Conservation (phyloP, 805 yeast species). For the Candida sakaeoensis region DNA sequence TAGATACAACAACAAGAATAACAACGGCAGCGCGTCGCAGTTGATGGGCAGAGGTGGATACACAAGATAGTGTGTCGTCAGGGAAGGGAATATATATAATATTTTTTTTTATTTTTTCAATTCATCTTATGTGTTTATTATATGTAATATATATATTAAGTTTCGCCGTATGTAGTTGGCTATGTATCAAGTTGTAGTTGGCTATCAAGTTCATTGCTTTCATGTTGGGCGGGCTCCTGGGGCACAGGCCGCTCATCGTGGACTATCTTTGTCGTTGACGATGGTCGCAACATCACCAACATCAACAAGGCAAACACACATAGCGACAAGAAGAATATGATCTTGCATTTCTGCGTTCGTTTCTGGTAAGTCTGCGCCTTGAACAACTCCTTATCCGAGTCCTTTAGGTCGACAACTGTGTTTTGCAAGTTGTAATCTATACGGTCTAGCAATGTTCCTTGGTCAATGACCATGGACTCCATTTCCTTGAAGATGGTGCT, state of each 20-base stretch:
- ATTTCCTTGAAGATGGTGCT: slow-evolving; percentile 90
- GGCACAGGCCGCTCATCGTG: slow-evolving; percentile 26
- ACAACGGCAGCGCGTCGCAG: slow-evolving; percentile 1
- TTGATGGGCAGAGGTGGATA: slow-evolving; percentile 10
- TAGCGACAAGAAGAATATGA: slow-evolving; percentile 69
- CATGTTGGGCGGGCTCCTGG: neutral
- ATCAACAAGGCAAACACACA: slow-evolving; percentile 70
- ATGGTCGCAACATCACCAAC: slow-evolving; percentile 66
- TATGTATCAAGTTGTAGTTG: neutral
- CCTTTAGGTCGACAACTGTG: slow-evolving; percentile 70
- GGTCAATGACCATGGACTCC: slow-evolving; percentile 89
- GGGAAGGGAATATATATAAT: no score
- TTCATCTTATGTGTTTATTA: slow-evolving; percentile 5
- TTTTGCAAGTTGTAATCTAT: slow-evolving; percentile 88
- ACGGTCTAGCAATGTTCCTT: slow-evolving; percentile 89
- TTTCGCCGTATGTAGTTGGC: no score
- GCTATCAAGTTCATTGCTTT: neutral
- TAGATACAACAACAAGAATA: slow-evolving; percentile 9
- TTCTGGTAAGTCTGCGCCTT: slow-evolving; percentile 81
- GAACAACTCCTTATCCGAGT: slow-evolving; percentile 72
- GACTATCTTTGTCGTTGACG: slow-evolving; percentile 14
- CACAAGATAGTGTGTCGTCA: slow-evolving; percentile 20
- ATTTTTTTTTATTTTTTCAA: no score
- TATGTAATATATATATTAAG: neutral
- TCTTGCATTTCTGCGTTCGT: slow-evolving; percentile 85